Conservation (phyloP, 768 basidiomycete species). For the Suillus occidentalis region DNA sequence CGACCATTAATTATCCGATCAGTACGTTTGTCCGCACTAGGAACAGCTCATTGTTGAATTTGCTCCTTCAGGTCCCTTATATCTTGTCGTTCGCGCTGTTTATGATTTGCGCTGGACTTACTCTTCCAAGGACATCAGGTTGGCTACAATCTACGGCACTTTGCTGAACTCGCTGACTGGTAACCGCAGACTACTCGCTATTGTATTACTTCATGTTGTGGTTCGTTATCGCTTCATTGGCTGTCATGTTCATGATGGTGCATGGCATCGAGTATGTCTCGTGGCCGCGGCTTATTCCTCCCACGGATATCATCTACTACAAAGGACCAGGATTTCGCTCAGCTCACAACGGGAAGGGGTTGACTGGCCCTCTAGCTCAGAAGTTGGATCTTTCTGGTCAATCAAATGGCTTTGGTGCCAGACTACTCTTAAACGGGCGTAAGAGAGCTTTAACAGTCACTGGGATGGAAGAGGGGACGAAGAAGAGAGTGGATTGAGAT, state of each 20-base stretch:
- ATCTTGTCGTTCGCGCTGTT: constrained; percentile 77
- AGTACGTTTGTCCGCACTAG: constrained; percentile 45
- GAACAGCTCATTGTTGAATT: constrained; percentile 7
- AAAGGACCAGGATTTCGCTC: constrained; percentile 86
- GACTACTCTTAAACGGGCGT: constrained; percentile 34
- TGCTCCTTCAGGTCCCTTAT: constrained; percentile 70
- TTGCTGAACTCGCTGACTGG: constrained; percentile 7
- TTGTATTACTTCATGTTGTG: constrained; percentile 84
- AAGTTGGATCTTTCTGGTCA: constrained; percentile 36
- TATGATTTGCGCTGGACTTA: constrained; percentile 85
- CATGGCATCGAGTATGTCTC: constrained; percentile 94
- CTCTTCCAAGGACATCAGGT: constrained; percentile 88
- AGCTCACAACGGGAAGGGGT: constrained; percentile 72
- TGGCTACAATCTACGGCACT: constrained; percentile 29
- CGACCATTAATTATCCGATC: constrained; percentile 84
- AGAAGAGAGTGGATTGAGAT: constrained; percentile 71
- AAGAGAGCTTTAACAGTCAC: constrained; percentile 33
- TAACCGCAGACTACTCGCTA: constrained; percentile 71
- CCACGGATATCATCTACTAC: constrained; percentile 80
- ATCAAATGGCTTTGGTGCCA: constrained; percentile 36
- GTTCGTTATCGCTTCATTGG: constrained; percentile 59
- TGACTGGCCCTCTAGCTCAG: constrained; percentile 40
- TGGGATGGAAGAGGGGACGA: constrained; percentile 68
- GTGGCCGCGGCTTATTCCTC: constrained; percentile 87
- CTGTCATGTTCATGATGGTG: constrained; percentile 72